phyloP scores from a whole-genome alignment of 2,329 filamentous ascomycete genomes.

The Cercospora sp. region DNA sequence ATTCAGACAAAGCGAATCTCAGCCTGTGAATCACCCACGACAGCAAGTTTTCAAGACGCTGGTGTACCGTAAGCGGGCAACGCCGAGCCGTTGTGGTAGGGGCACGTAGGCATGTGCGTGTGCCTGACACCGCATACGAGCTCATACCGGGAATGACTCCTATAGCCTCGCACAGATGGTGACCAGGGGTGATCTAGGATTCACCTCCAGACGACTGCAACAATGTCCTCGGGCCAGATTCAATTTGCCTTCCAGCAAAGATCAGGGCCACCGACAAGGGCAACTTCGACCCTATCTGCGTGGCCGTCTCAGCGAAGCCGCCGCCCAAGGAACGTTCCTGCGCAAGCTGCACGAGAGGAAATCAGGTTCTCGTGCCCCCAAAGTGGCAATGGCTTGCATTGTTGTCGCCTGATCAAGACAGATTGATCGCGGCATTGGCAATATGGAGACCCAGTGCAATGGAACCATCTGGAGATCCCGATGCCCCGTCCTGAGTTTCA shows the following conservation, averaged over 20 bases:
- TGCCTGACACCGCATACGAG: not conserved
- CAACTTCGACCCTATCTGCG: not conserved
- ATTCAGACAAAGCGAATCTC: not conserved
- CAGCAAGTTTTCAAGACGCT: not conserved
- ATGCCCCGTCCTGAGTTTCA: constrained; percentile 3
- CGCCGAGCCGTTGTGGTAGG: not conserved
- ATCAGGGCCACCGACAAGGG: not conserved
- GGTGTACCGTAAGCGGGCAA: not conserved
- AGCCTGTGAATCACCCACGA: not conserved
- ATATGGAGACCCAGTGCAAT: constrained; percentile 1
- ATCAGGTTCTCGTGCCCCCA: not conserved
- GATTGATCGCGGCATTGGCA: not conserved
- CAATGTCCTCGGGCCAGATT: not conserved
- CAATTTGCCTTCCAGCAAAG: not conserved
- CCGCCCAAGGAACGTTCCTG: not conserved
- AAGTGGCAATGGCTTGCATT: not conserved
- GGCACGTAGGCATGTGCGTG: not conserved
- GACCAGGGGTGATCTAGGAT: not conserved
- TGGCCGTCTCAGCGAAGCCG: not conserved
- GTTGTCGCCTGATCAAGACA: not conserved
- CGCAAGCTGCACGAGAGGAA: not conserved
- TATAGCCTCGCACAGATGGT: not conserved
- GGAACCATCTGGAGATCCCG: constrained; percentile 6
- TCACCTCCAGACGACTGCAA: not conserved
- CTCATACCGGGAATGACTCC: not conserved